phyloP scores from a whole-genome alignment of 2,329 filamentous ascomycete genomes.

The Beauveria bassiana region DNA sequence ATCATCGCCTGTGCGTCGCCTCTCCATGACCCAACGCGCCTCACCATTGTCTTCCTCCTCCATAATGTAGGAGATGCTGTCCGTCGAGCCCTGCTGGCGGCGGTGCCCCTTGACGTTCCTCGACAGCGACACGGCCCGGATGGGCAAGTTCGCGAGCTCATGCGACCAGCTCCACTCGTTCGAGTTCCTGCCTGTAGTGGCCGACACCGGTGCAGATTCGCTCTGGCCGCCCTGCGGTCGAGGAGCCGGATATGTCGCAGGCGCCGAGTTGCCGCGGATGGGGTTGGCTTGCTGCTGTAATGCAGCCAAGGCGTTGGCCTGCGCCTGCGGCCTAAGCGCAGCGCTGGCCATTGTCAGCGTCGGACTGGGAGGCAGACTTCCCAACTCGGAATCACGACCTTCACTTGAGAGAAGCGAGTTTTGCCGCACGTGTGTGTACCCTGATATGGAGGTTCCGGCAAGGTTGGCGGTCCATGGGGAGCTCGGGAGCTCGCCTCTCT shows the following conservation, averaged over 20 bases:
- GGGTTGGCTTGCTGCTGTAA: conserved; percentile 5
- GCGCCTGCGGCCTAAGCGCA: conserved; percentile 10
- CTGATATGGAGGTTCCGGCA: not conserved
- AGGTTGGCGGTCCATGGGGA: conserved; percentile 30
- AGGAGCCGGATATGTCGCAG: not conserved
- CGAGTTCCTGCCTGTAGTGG: not conserved
- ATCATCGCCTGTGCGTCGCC: conserved; percentile 56
- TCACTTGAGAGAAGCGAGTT: conserved; percentile 42
- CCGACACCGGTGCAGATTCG: conserved; percentile 10
- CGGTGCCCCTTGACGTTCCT: conserved; percentile 30
- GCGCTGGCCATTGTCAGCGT: conserved; percentile 38
- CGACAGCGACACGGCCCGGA: conserved; percentile 8
- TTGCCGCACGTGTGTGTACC: conserved; percentile 35
- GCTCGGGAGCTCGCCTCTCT: conserved; percentile 39
- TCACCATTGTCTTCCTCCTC: conserved; percentile 54
- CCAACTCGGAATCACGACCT: conserved; percentile 40
- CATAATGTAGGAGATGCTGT: conserved; percentile 62
- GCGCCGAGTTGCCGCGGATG: conserved; percentile 9
- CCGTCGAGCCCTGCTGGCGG: conserved; percentile 48
- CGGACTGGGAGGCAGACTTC: conserved; percentile 41
- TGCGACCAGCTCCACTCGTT: conserved; percentile 10
- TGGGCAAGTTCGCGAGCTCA: not conserved
- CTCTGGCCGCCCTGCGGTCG: not conserved
- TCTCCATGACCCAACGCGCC: conserved; percentile 62
- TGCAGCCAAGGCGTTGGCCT: not conserved